phyloP scores from a whole-genome alignment of 2,329 filamentous ascomycete species.

The Fusarium nelsonii region DNA sequence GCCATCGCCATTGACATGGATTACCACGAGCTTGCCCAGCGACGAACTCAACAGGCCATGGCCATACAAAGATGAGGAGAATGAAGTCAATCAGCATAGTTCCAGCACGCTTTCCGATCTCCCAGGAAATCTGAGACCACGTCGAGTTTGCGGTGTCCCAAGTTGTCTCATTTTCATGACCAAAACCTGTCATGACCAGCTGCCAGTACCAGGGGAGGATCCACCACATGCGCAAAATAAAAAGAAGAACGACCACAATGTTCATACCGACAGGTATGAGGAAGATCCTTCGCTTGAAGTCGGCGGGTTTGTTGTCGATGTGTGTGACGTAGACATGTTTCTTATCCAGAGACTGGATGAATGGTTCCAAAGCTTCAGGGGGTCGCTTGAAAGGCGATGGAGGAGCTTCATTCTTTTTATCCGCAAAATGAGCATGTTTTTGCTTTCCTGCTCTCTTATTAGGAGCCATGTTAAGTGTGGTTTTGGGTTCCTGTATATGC shows the following conservation, averaged over 20 bases:
- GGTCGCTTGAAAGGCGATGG: slow-evolving; percentile 77
- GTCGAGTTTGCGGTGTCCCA: slow-evolving; percentile 69
- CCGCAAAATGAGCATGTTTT: slow-evolving; percentile 45
- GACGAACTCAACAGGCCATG: slow-evolving; percentile 81
- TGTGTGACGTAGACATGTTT: slow-evolving; percentile 86
- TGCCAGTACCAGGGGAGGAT: slow-evolving; percentile 79
- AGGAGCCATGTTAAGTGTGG: slow-evolving; percentile 49
- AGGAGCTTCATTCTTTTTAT: slow-evolving; percentile 52
- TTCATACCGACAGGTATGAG: slow-evolving; percentile 83
- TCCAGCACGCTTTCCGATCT: slow-evolving; percentile 69
- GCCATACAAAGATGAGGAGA: slow-evolving; percentile 75
- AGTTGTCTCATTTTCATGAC: slow-evolving; percentile 74
- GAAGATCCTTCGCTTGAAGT: slow-evolving; percentile 87
- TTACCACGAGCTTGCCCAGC: slow-evolving; percentile 68
- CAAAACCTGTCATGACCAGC: slow-evolving; percentile 73
- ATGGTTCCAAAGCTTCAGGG: slow-evolving; percentile 71
- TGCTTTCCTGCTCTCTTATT: slow-evolving; percentile 52
- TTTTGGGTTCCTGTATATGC: neutral
- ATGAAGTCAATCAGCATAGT: slow-evolving; percentile 81
- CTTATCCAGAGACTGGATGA: slow-evolving; percentile 74
- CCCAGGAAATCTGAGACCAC: slow-evolving; percentile 67
- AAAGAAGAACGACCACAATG: slow-evolving; percentile 70
- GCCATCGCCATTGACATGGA: slow-evolving; percentile 79
- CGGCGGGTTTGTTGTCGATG: slow-evolving; percentile 76
- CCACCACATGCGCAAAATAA: slow-evolving; percentile 76